Evolutionary conservation across 768 basidiomycete genomes (phyloP).

Genomic region (Tylopilus cervinicoccineus): DNA sequence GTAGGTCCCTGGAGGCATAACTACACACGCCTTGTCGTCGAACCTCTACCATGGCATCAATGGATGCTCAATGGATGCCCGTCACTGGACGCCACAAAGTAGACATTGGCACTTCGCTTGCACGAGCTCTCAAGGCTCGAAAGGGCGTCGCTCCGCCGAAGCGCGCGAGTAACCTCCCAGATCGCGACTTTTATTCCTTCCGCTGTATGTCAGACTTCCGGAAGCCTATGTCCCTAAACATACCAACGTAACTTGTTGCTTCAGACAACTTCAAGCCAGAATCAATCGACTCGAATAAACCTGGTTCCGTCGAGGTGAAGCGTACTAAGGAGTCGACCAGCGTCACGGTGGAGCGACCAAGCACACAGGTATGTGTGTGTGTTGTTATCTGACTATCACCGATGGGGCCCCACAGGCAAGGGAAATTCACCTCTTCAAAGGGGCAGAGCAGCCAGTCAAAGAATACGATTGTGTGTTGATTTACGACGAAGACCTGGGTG

Average conservation of each 20-base stretch:
- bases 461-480: constrained; percentile 77
- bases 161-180: constrained; percentile 43
- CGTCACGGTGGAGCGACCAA: constrained; percentile 63
- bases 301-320: constrained; percentile 62
- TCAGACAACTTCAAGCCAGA: constrained; percentile 76
- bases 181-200: constrained; percentile 73
- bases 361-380: constrained; percentile 47
- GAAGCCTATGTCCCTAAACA: background rate
- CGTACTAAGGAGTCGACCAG: constrained; percentile 47
- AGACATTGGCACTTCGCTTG: constrained; percentile 58
- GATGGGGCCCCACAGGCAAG: constrained; percentile 36
- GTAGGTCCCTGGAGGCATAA: constrained; percentile 3
- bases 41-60: constrained; percentile 41
- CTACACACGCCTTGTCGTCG: constrained; percentile 20
- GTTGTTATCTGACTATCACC: background rate
- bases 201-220: constrained; percentile 49
- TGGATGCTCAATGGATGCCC: constrained; percentile 52
- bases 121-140: constrained; percentile 65
- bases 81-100: constrained; percentile 55
- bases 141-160: constrained; percentile 46
- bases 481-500: constrained; percentile 71
- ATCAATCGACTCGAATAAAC: constrained; percentile 60
- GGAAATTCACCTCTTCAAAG: constrained; percentile 54
- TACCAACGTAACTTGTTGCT: background rate
- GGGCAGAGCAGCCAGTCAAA: constrained; percentile 54